Conservation (phyloP, 129 eudicot species). For the Flaveria bidentis region DNA sequence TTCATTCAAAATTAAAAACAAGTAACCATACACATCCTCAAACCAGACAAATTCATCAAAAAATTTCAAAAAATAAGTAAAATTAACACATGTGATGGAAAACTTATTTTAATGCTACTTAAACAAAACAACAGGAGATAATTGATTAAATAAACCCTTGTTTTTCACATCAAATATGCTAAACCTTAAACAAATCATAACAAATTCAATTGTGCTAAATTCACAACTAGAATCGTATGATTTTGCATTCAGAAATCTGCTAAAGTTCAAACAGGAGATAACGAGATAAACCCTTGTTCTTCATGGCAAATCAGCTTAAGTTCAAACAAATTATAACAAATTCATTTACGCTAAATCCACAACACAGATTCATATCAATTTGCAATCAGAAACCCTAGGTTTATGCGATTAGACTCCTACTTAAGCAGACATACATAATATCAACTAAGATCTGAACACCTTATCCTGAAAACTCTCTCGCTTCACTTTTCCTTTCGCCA, state of each 20-base stretch:
- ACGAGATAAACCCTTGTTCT: neutral
- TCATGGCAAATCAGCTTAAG: slow-evolving; percentile 2
- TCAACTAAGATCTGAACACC: slow-evolving; percentile 39
- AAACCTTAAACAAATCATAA: neutral
- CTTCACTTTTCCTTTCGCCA: slow-evolving; percentile 61
- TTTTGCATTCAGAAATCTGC: neutral
- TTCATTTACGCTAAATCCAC: neutral
- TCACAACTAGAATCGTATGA: neutral
- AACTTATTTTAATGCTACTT: neutral
- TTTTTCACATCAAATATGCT: neutral
- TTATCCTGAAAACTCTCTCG: slow-evolving; percentile 72
- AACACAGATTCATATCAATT: neutral
- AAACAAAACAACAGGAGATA: neutral
- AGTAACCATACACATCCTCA: neutral
- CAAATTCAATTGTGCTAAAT: neutral
- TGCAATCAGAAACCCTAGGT: slow-evolving; percentile 3
- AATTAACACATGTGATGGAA: neutral
- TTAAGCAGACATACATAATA: neutral
- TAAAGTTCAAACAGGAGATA: neutral
- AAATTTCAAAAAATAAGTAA: neutral
- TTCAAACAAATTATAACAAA: slow-evolving; percentile 7
- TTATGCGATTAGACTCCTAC: slow-evolving; percentile 5
- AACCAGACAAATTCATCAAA: neutral
- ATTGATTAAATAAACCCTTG: neutral
- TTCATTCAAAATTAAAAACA: slow-evolving; percentile 13